phyloP scores from a whole-genome alignment of 129 eudicot genomes.

The Pseudognaphalium luteoalbum region DNA sequence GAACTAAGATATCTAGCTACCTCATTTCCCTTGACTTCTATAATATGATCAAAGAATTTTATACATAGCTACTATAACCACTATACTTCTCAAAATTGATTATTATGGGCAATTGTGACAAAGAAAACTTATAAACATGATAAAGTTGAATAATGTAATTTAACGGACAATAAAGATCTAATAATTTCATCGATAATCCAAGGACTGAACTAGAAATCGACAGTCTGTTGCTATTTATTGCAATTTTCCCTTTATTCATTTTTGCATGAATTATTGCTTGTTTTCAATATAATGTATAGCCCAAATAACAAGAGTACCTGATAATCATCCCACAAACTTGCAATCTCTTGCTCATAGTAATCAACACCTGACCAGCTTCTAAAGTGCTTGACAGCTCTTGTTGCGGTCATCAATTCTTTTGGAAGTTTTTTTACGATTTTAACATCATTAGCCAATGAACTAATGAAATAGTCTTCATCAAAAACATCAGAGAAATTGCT shows the following conservation, averaged over 20 bases:
- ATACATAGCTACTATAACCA: neutral
- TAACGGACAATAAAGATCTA: neutral
- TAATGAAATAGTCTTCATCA: constrained; percentile 81
- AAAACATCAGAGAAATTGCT: constrained; percentile 97
- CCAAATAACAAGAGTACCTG: constrained; percentile 45
- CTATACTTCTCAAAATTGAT: constrained; percentile 3
- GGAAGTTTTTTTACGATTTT: constrained; percentile 76
- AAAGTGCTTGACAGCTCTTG: constrained; percentile 94
- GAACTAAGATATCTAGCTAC: neutral
- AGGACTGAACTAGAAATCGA: neutral
- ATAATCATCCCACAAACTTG: constrained; percentile 80
- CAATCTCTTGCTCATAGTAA: constrained; percentile 81
- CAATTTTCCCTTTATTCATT: neutral
- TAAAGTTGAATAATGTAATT: neutral
- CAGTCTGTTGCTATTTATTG: too few species aligned
- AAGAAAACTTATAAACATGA: neutral
- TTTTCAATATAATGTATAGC: constrained; percentile 5
- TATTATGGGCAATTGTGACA: neutral
- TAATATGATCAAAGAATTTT: neutral
- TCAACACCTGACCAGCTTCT: constrained; percentile 97
- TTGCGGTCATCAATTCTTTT: constrained; percentile 59
- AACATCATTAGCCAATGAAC: constrained; percentile 71
- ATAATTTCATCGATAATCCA: neutral
- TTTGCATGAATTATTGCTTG: neutral
- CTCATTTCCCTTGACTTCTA: neutral